Percentiles rank a stretch among this genome's conserved stretches.
Evolutionary conservation across 2,329 filamentous ascomycete genomes (phyloP).

Genomic region (Penicillium sp.): DNA sequence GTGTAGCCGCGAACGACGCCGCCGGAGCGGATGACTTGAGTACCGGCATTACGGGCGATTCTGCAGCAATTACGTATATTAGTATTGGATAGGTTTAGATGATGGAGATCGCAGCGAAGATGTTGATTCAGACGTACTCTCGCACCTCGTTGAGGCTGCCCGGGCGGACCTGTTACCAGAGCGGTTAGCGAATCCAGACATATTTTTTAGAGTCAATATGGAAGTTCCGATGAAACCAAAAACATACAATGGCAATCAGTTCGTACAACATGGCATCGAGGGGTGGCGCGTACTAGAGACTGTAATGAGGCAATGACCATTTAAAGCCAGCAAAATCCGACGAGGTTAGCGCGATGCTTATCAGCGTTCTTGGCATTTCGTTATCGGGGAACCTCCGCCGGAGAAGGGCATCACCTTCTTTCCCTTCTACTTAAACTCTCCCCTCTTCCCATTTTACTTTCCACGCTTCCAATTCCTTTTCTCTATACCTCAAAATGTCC

Average conservation of each 20-base stretch:
- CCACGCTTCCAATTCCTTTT: slow-evolving; percentile 7
- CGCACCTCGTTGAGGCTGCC: slow-evolving; percentile 88
- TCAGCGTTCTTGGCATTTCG: slow-evolving; percentile 29
- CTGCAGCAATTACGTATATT: slow-evolving; percentile 46
- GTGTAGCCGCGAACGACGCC: slow-evolving; percentile 88
- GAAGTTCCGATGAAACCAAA: background rate
- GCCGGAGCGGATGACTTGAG: slow-evolving; percentile 74
- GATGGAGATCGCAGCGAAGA: slow-evolving; percentile 2
- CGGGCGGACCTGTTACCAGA: slow-evolving; percentile 71
- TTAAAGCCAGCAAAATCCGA: slow-evolving; percentile 25
- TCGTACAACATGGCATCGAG: slow-evolving; percentile 81
- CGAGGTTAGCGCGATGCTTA: slow-evolving; percentile 25
- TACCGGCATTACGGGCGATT: slow-evolving; percentile 82
- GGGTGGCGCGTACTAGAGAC: slow-evolving; percentile 21
- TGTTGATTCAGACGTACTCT: slow-evolving; percentile 64
- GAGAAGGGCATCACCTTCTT: slow-evolving; percentile 24
- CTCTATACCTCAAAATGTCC: slow-evolving; percentile 32
- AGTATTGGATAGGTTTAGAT: slow-evolving; percentile 6
- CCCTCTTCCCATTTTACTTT: slow-evolving; percentile 17
- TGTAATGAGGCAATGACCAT: slow-evolving; percentile 16
- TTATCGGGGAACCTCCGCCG: slow-evolving; percentile 28
- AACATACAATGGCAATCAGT: slow-evolving; percentile 84
- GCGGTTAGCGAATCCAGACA: slow-evolving; percentile 13
- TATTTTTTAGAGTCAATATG: background rate
- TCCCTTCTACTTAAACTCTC: slow-evolving; percentile 30